Conservation (phyloP, 139 green algal genomes). For the Haematococcus sp. region DNA sequence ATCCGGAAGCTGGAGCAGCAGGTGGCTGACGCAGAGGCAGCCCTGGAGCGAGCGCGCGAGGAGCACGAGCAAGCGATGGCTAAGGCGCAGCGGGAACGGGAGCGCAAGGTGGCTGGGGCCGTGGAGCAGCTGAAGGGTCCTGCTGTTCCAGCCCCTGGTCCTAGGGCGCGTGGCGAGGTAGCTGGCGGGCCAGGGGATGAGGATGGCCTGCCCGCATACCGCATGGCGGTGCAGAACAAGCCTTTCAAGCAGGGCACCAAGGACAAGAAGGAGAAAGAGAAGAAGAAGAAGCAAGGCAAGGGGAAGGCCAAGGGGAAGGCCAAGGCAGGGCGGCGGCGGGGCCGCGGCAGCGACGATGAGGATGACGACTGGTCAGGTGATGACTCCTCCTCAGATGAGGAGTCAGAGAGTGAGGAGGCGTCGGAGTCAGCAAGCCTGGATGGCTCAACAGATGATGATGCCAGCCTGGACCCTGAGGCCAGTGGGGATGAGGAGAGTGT, state of each 20-base stretch:
- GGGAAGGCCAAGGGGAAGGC: conserved; percentile 5
- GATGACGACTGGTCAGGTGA: no score
- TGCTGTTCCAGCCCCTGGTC: no score
- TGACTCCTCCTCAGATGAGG: not conserved
- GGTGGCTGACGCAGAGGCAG: no score
- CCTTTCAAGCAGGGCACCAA: not conserved
- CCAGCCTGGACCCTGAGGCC: not conserved
- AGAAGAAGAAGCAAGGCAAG: not conserved
- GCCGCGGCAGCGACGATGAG: not conserved
- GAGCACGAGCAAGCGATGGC: no score
- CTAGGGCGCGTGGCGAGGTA: no score
- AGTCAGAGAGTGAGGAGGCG: not conserved
- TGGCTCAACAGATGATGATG: not conserved
- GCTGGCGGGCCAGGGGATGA: not conserved
- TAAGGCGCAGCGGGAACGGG: no score
- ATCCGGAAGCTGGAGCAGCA: no score
- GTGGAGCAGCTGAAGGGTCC: no score
- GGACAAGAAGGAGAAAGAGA: not conserved
- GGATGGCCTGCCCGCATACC: conserved; percentile 9
- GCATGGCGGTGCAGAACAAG: conserved; percentile 21
- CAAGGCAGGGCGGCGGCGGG: not conserved
- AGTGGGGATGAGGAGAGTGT: not conserved
- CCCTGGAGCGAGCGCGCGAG: no score
- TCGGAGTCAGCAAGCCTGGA: not conserved
- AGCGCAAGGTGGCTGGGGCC: no score